Base-by-base conservation (phyloP, 306 rosid species). In the Cicer pinnatifidum region DNA sequence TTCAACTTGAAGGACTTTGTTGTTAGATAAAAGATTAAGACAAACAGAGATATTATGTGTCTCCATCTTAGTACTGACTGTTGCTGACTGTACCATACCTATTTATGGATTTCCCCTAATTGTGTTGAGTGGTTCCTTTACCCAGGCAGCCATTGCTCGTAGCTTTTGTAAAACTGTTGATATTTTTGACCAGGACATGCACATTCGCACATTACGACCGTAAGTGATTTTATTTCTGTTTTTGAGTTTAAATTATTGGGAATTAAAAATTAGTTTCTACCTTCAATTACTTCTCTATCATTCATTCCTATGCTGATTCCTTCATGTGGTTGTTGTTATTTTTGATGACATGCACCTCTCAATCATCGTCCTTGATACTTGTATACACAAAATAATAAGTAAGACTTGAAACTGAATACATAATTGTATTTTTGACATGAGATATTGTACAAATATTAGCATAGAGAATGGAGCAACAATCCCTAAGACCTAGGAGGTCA, bases 131-230 rank as follows among this genome's bases (percentile, higher is more conserved):
- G 73, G 54, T 56, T 80, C 71, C 35, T 68, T 76, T 60, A 84
- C 69, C 53, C 88, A 91, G 98, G 89, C 88, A 56, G 97, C 96
- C 53, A 90, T 93, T 70, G 93, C 93, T 20, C 97, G 85, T 70
- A 85, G 88, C 86, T 88, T 90, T 48, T 81, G 89, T 83, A 93
- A 83, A 83, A 76, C 91, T 5, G 12, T 91, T 82, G 98, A 93
- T 77, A 73, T 93, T 78, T 93, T 84, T 87, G 98, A 93, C 86
- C 96, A 93, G 73, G 98, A 93, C 71, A 86, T 93, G 61, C 96
- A 88, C 74, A 77, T 91, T 57, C 91, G 85, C 78, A 86, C 91
- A 51, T 84, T 93, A 57, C 75, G 88, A 45, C 86, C 89, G 97
- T 93, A 91, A 90, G 97, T 47, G 5, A 11, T 68, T n/a, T 66